phyloP scores from a whole-genome alignment of 1,139 yeast genomes.

The Saccharomyces hybrid region DNA sequence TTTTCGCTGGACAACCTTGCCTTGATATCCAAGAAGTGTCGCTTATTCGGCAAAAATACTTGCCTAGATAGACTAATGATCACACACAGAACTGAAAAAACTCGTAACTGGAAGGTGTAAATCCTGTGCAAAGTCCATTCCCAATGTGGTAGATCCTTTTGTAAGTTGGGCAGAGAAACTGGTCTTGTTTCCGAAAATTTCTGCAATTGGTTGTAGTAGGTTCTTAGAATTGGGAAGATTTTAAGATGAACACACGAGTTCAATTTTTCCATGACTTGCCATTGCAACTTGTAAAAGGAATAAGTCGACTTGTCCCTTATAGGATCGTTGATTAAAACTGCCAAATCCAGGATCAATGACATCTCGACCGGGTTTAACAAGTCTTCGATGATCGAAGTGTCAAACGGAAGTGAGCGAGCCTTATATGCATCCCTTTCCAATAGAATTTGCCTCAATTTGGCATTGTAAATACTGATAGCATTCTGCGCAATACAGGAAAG shows the following conservation, averaged over 20 bases:
- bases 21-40: conserved; percentile 13
- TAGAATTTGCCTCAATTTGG: conserved; percentile 39
- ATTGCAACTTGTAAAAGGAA: conserved; percentile 25
- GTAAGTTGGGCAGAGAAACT: conserved; percentile 4
- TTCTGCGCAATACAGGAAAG: conserved; percentile 24
- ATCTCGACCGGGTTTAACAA: conserved; percentile 33
- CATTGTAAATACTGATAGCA: conserved; percentile 45
- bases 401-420: conserved; percentile 27
- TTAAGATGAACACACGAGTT: conserved; percentile 16
- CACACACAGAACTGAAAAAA: conserved; percentile 16
- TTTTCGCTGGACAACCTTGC: conserved; percentile 22
- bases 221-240: conserved; percentile 17
- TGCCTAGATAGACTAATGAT: conserved; percentile 20
- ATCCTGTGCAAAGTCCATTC: conserved; percentile 43
- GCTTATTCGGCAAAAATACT: conserved; percentile 22
- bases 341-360: conserved; percentile 28
- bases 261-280: conserved; percentile 25
- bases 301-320: conserved; percentile 22
- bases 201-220: conserved; percentile 20
- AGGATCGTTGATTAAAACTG: conserved; percentile 25
- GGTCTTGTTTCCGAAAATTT: conserved; percentile 14
- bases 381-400: conserved; percentile 30
- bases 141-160: conserved; percentile 31
- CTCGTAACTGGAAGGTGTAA: conserved; percentile 32
- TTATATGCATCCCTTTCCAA: conserved; percentile 33